Conservation (phyloP, 1,284 basidiomycete genomes). For the Trametes hirsuta region DNA sequence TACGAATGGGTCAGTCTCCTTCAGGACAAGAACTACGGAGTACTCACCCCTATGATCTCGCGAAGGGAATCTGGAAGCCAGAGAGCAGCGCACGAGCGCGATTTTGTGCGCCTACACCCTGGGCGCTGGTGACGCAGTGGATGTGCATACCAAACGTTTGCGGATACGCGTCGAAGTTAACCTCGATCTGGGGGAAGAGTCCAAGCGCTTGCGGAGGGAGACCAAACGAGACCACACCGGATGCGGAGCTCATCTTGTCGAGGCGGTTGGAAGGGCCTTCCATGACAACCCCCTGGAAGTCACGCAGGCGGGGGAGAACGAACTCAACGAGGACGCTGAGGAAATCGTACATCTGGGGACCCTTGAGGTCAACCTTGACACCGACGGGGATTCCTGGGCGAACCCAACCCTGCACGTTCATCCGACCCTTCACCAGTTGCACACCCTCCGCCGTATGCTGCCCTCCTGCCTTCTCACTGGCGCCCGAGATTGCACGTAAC, state of each 20-base stretch:
- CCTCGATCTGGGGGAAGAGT: slow-evolving; percentile 94
- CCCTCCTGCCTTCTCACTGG: slow-evolving; percentile 73
- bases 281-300: slow-evolving; percentile 83
- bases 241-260: slow-evolving; percentile 75
- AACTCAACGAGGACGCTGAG: slow-evolving; percentile 89
- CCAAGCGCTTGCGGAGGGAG: slow-evolving; percentile 84
- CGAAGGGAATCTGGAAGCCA: slow-evolving; percentile 89
- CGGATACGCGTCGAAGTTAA: slow-evolving; percentile 89
- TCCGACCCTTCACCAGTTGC: slow-evolving; percentile 79
- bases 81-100: slow-evolving; percentile 83
- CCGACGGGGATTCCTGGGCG: slow-evolving; percentile 84
- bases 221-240: slow-evolving; percentile 90
- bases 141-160: slow-evolving; percentile 88
- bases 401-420: slow-evolving; percentile 86
- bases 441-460: slow-evolving; percentile 75
- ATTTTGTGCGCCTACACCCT: slow-evolving; percentile 85
- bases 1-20: not conserved
- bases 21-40: too few species aligned
- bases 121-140: slow-evolving; percentile 86
- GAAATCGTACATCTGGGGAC: slow-evolving; percentile 94
- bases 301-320: slow-evolving; percentile 90
- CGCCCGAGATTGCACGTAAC: slow-evolving; percentile 86
- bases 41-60: slow-evolving; percentile 39
- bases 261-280: slow-evolving; percentile 65
- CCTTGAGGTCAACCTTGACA: slow-evolving; percentile 88